phyloP scores from a whole-genome alignment of 352 stramenopile species.

The Phytophthora citrophthora region DNA sequence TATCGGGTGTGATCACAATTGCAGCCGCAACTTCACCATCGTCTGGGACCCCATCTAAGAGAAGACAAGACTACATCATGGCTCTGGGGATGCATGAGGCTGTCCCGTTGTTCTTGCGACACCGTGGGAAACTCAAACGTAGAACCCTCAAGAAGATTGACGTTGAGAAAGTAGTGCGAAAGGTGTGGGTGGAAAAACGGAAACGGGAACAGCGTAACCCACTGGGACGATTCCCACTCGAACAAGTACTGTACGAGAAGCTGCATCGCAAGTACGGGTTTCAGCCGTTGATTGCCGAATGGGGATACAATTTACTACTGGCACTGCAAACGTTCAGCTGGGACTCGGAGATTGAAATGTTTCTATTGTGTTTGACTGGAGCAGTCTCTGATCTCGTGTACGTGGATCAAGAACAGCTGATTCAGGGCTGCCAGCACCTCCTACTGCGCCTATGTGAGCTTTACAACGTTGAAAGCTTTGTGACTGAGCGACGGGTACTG shows the following conservation, averaged over 20 bases:
- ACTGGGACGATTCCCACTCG: slow-evolving; percentile 46
- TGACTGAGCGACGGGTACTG: slow-evolving; percentile 55
- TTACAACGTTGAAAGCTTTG: slow-evolving; percentile 67
- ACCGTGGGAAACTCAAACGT: slow-evolving; percentile 75
- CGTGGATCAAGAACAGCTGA: slow-evolving; percentile 74
- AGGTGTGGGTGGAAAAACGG: slow-evolving; percentile 79
- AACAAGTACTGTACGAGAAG: slow-evolving; percentile 80
- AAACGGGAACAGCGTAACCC: slow-evolving; percentile 70
- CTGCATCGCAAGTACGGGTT: slow-evolving; percentile 84
- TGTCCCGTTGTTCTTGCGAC: slow-evolving; percentile 73
- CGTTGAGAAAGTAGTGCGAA: slow-evolving; percentile 69
- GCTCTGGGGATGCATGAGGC: slow-evolving; percentile 62
- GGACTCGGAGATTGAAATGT: slow-evolving; percentile 84
- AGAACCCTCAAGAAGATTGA: slow-evolving; percentile 71
- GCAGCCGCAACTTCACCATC: slow-evolving; percentile 8
- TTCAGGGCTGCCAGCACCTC: slow-evolving; percentile 56
- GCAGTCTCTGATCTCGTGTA: slow-evolving; percentile 76
- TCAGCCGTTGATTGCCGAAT: slow-evolving; percentile 82
- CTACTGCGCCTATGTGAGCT: slow-evolving; percentile 55
- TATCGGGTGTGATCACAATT: slow-evolving; percentile 20
- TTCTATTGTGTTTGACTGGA: slow-evolving; percentile 71
- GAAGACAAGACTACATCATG: slow-evolving; percentile 69
- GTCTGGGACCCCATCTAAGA: slow-evolving; percentile 33
- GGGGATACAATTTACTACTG: slow-evolving; percentile 87
- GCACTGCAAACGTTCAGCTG: slow-evolving; percentile 69